Evolutionary conservation across 805 yeast genomes (phyloP).

Genomic region (Metschnikowia kofuensis): DNA sequence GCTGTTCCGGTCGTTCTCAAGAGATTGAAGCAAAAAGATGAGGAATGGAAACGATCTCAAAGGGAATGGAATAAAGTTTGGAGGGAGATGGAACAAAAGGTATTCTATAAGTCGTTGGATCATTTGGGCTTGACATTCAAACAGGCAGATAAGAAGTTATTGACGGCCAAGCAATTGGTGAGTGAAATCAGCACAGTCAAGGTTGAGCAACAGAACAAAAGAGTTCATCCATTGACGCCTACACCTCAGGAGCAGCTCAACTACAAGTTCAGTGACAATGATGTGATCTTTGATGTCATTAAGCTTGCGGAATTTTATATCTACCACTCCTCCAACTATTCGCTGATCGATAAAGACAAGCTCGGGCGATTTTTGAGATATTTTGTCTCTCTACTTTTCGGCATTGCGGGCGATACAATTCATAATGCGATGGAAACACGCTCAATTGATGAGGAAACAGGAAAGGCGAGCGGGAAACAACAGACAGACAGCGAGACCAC

Average conservation of each 20-base stretch:
- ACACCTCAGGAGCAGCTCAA: conserved; percentile 73
- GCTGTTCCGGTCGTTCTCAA: conserved; percentile 92
- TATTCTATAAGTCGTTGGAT: conserved; percentile 88
- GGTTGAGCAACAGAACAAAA: conserved; percentile 84
- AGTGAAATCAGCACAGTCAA: conserved; percentile 91
- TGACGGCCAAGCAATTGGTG: conserved; percentile 85
- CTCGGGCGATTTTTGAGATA: conserved; percentile 66
- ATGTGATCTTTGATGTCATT: conserved; percentile 70
- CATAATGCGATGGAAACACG: conserved; percentile 35
- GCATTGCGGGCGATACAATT: conserved; percentile 48
- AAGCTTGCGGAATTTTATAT: conserved; percentile 66
- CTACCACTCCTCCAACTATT: conserved; percentile 67
- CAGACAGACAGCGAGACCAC: conserved; percentile 17
- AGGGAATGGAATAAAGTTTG: conserved; percentile 98
- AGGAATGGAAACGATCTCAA: conserved; percentile 97
- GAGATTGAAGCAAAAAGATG: conserved; percentile 94
- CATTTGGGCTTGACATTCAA: conserved; percentile 95
- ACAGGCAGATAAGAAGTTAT: conserved; percentile 89
- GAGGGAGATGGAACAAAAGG: conserved; percentile 97
- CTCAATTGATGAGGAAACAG: conserved; percentile 19
- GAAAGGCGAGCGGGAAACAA: conserved; percentile 13
- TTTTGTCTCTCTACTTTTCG: conserved; percentile 72
- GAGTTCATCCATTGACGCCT: conserved; percentile 82
- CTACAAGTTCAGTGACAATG: conserved; percentile 62
- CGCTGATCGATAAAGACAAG: conserved; percentile 76